Conservation (phyloP, 257 asterid species). For the Vinca minor region DNA sequence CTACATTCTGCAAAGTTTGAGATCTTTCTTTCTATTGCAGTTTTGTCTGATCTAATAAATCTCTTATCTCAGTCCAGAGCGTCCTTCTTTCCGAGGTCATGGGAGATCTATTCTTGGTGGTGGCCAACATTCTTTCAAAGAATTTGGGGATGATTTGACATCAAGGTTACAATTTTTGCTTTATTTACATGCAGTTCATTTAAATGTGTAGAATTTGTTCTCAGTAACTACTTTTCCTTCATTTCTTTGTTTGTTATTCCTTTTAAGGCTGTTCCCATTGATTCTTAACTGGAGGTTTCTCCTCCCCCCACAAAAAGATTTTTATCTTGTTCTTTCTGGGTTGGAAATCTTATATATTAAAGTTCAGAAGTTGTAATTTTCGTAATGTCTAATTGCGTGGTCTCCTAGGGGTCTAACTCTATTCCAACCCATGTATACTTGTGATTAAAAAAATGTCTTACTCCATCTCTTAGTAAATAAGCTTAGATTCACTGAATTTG, state of each 20-base stretch:
- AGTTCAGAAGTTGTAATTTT: background rate
- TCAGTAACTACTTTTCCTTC: background rate
- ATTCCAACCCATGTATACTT: background rate
- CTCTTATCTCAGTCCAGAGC: conserved; percentile 61
- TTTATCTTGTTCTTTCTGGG: background rate
- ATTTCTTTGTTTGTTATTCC: background rate
- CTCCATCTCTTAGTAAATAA: background rate
- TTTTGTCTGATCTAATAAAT: conserved; percentile 4
- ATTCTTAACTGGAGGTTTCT: background rate
- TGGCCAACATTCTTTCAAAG: conserved; percentile 44
- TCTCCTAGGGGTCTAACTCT: background rate
- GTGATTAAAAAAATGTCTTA: background rate
- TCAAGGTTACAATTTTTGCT: conserved; percentile 51
- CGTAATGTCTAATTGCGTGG: background rate
- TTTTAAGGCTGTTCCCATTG: background rate
- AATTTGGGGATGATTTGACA: conserved; percentile 46
- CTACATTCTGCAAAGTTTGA: background rate
- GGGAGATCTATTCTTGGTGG: conserved; percentile 90
- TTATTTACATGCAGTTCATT: background rate
- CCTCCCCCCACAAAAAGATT: background rate
- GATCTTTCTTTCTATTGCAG: conserved; percentile 2
- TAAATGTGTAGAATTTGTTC: background rate
- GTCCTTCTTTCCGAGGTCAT: conserved; percentile 61
- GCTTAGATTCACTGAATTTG: background rate
- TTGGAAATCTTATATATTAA: background rate